These are phyloP conservation scores for Fraxinus albicans DNA, from an alignment of 305 asterid genomes.

Conservation along the genomic window DNA sequence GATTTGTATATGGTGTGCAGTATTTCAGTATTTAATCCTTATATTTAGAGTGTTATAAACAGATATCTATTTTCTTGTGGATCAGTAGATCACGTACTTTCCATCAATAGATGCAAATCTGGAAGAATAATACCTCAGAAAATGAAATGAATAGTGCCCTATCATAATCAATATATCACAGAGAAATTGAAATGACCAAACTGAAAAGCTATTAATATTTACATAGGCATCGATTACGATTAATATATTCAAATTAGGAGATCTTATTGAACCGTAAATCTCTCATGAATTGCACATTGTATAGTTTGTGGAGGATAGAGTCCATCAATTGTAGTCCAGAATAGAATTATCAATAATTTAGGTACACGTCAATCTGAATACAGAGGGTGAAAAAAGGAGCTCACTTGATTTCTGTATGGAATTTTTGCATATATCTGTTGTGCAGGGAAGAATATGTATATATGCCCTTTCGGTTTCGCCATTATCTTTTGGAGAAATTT, in stretches of 20 bases:
- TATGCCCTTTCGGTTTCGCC: not conserved
- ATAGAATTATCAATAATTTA: not conserved
- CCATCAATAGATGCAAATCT: not conserved
- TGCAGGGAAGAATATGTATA: not conserved
- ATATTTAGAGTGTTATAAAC: constrained; percentile 4
- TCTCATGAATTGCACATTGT: not conserved
- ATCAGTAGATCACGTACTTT: not conserved
- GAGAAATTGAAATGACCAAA: not conserved
- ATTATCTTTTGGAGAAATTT: not conserved
- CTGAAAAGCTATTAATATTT: not conserved
- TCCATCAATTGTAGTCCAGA: not conserved
- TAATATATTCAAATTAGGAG: not conserved
- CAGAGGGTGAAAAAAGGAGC: not conserved
- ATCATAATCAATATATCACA: not conserved
- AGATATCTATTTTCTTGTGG: constrained; percentile 2
- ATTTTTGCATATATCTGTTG: not conserved
- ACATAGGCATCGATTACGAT: not conserved
- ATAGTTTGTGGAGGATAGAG: not conserved
- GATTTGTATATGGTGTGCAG: constrained; percentile 11
- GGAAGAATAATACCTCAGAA: not conserved
- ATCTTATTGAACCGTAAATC: not conserved
- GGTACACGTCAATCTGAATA: not conserved
- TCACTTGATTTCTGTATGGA: not conserved
- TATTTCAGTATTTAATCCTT: constrained; percentile 19
- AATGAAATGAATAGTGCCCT: not conserved